Evolutionary conservation across 257 asterid species (phyloP).

Genomic region (Nicotiana sylvestris): DNA sequence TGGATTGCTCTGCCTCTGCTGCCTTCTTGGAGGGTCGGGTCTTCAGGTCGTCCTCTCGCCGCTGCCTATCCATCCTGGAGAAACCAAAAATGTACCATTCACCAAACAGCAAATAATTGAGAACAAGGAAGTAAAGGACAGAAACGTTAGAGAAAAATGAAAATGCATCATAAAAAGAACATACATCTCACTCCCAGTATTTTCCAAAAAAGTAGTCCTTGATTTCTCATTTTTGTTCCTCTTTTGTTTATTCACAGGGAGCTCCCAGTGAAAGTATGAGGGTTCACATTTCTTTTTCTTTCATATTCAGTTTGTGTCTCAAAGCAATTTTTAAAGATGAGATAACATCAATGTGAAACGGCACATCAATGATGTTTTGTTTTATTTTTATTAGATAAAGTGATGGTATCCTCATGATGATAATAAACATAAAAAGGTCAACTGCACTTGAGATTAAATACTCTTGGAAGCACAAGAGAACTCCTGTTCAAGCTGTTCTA

Average conservation of each 20-base stretch:
- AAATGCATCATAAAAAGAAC: conserved; percentile 3
- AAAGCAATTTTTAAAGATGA: background rate
- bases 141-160: background rate
- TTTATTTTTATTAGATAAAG: background rate
- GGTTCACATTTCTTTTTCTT: background rate
- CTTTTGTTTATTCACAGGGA: background rate
- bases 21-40: conserved; percentile 80
- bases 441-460: conserved; percentile 1
- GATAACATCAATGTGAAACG: background rate
- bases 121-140: background rate
- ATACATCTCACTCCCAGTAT: conserved; percentile 1
- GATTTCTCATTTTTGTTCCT: background rate
- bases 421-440: background rate
- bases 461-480: background rate
- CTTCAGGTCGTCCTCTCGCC: conserved; percentile 90
- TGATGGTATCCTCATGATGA: background rate
- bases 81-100: conserved; percentile 6
- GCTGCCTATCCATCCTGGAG: conserved; percentile 85
- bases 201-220: background rate
- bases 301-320: background rate
- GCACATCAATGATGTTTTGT: background rate
- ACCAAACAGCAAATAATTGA: background rate
- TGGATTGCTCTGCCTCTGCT: conserved; percentile 74
- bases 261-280: background rate
- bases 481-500: background rate